Evolutionary conservation across 2,329 filamentous ascomycete species (phyloP).

Genomic region (Cercospora berteroae): DNA sequence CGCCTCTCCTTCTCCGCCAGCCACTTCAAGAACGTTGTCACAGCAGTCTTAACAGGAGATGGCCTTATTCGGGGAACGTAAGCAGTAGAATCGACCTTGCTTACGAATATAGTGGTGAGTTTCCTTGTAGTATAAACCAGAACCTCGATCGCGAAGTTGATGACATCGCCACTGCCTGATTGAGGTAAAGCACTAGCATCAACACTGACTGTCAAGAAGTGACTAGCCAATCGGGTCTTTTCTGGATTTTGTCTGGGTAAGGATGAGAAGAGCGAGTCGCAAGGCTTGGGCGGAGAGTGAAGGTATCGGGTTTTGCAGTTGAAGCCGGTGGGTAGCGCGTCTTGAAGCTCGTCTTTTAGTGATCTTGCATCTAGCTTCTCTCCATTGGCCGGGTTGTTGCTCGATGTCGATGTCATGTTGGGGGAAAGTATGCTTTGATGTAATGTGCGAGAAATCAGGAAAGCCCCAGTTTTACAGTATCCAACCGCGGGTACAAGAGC

Average conservation of each 20-base stretch:
- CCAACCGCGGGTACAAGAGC: background rate
- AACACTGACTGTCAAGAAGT: conserved; percentile 63
- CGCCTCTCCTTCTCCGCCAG: conserved; percentile 64
- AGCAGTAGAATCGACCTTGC: conserved; percentile 95
- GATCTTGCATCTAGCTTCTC: conserved; percentile 11
- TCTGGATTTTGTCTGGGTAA: conserved; percentile 70
- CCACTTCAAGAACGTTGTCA: conserved; percentile 71
- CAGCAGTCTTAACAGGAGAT: conserved; percentile 73
- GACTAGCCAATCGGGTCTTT: conserved; percentile 80
- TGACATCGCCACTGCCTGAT: conserved; percentile 48
- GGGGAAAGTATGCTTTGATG: background rate
- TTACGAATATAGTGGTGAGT: conserved; percentile 86
- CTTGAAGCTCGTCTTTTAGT: conserved; percentile 47
- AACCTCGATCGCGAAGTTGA: conserved; percentile 82
- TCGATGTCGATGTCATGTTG: conserved; percentile 10
- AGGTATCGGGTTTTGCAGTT: conserved; percentile 77
- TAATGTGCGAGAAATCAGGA: background rate
- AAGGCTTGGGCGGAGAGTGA: conserved; percentile 75
- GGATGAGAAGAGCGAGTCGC: conserved; percentile 74
- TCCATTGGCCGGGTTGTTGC: conserved; percentile 3
- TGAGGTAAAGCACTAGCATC: conserved; percentile 29
- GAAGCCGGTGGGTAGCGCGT: conserved; percentile 53
- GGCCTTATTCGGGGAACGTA: conserved; percentile 67
- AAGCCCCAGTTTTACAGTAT: background rate
- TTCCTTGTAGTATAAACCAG: conserved; percentile 77